A percentile compares a stretch with the other conserved stretches of the same genome.
Conservation (phyloP, 1,139 yeast species). For the Yamadazyma friedrichii region DNA sequence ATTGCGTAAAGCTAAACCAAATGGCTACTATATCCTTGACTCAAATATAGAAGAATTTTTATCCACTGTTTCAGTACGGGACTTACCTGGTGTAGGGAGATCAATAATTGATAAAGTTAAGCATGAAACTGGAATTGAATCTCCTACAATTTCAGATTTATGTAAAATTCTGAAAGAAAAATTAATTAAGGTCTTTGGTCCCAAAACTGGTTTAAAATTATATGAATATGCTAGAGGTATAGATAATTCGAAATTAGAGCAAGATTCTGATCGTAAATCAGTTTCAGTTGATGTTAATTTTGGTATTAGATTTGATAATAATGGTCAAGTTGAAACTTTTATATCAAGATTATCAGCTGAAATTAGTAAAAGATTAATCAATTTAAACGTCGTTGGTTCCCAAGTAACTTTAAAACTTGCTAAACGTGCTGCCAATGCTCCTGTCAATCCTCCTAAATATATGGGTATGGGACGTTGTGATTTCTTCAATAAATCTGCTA, state of each 20-base stretch:
- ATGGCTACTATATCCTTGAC: conserved; percentile 50
- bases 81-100: conserved; percentile 85
- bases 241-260: conserved; percentile 59
- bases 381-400: conserved; percentile 52
- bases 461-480: conserved; percentile 86
- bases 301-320: conserved; percentile 74
- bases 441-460: conserved; percentile 71
- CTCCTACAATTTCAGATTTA: conserved; percentile 31
- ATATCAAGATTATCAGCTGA: conserved; percentile 59
- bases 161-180: conserved; percentile 29
- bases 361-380: conserved; percentile 50
- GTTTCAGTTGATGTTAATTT: conserved; percentile 88
- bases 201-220: conserved; percentile 66
- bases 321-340: conserved; percentile 63
- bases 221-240: conserved; percentile 62
- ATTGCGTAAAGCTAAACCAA: conserved; percentile 73
- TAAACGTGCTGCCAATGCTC: conserved; percentile 62
- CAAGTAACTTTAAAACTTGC: conserved; percentile 65
- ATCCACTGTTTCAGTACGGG: conserved; percentile 43
- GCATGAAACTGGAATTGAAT: conserved; percentile 8
- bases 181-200: conserved; percentile 56
- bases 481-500: conserved; percentile 55
- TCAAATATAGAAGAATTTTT: conserved; percentile 38
- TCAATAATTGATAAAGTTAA: conserved; percentile 32
- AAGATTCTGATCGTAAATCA: conserved; percentile 58